A percentile compares a stretch with the other conserved stretches of the same genome.
These are phyloP conservation scores for Fusarium protoensiforme DNA, from an alignment of 2,329 filamentous ascomycete genomes.

Conservation along the genomic window DNA sequence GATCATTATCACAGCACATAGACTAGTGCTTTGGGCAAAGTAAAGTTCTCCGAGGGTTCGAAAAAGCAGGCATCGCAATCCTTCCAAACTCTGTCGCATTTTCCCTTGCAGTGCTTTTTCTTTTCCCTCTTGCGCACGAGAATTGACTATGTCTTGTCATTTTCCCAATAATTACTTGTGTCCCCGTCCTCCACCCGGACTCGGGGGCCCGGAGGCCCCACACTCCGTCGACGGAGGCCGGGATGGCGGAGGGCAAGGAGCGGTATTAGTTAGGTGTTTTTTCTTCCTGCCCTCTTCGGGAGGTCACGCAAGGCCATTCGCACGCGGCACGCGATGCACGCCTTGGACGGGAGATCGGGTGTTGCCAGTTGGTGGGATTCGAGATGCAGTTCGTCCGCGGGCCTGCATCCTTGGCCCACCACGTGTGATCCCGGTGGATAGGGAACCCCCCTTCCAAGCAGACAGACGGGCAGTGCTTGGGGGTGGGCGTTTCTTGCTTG, in stretches of 20 bases:
- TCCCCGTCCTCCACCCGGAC: not conserved
- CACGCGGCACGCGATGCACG: not conserved
- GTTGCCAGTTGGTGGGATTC: constrained; percentile 35
- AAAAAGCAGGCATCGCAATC: not conserved
- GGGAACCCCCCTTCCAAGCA: not conserved
- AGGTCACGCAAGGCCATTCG: not conserved
- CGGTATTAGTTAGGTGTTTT: not conserved
- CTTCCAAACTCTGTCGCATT: not conserved
- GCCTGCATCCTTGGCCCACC: constrained; percentile 41
- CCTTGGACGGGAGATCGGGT: constrained; percentile 7
- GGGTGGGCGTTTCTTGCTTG: not conserved
- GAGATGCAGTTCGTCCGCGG: constrained; percentile 39
- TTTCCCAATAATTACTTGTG: constrained; percentile 12
- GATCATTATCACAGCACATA: constrained; percentile 6
- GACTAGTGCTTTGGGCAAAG: not conserved
- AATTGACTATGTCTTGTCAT: constrained; percentile 10
- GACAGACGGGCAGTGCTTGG: not conserved
- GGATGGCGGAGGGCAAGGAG: not conserved
- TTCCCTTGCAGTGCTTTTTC: constrained; percentile 3
- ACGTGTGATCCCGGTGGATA: constrained; percentile 38
- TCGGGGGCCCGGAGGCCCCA: constrained; percentile 16
- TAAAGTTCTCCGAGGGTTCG: constrained; percentile 3
- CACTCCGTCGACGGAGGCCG: constrained; percentile 10
- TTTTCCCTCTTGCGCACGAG: not conserved
- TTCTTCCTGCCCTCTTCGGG: constrained; percentile 4